phyloP scores from a whole-genome alignment of 805 yeast genomes.

The Torulaspora indica region DNA sequence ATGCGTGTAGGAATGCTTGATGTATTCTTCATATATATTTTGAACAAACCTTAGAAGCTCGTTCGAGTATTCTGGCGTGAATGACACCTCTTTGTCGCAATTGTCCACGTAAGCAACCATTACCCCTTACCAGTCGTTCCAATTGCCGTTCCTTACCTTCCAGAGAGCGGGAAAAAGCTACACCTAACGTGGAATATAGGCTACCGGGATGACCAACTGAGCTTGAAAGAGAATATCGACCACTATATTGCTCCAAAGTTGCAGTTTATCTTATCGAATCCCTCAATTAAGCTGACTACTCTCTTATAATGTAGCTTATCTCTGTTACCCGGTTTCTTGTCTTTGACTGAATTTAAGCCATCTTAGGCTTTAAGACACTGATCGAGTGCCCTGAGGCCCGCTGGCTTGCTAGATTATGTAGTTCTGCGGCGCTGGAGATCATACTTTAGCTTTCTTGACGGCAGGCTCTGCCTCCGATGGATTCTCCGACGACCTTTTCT shows the following conservation, averaged over 20 bases:
- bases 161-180: not conserved
- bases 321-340: not conserved
- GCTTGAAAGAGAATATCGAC: not conserved
- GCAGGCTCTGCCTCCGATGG: constrained; percentile 9
- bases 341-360: not conserved
- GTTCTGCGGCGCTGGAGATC: not conserved
- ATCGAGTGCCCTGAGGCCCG: not conserved
- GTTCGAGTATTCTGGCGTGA: constrained; percentile 41
- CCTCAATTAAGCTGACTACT: not conserved
- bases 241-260: not conserved
- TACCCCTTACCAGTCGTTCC: not conserved
- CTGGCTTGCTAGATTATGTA: not conserved
- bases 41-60: constrained; percentile 33
- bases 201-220: not conserved
- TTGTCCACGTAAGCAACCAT: not conserved
- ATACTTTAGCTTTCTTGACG: constrained; percentile 20
- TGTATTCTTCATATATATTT: constrained; percentile 35
- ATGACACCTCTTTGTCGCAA: constrained; percentile 11
- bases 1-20: constrained; percentile 32
- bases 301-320: not conserved
- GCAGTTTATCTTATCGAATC: not conserved
- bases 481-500: constrained; percentile 19
- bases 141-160: not conserved
- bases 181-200: not conserved
- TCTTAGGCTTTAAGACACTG: not conserved